phyloP scores from a whole-genome alignment of 768 basidiomycete genomes.

The Xerocomellus chrysenteron region DNA sequence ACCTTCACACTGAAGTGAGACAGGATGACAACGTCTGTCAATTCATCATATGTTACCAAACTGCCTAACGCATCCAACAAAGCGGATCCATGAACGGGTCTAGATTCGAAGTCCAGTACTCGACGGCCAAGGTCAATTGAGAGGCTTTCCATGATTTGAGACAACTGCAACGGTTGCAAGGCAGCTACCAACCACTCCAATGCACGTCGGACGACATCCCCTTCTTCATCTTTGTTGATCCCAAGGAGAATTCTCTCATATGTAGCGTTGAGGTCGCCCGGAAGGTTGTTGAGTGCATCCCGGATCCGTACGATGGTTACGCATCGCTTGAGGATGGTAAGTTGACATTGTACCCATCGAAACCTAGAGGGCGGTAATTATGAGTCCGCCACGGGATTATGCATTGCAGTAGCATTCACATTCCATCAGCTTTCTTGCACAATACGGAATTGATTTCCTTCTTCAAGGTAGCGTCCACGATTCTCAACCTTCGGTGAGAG shows the following conservation, averaged over 20 bases:
- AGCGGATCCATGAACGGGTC: not conserved
- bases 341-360: conserved; percentile 20
- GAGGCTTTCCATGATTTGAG: conserved; percentile 4
- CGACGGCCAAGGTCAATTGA: not conserved
- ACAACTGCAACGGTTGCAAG: not conserved
- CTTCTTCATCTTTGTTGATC: not conserved
- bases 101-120: not conserved
- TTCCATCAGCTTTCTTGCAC: conserved; percentile 2
- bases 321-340: conserved; percentile 7
- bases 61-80: not conserved
- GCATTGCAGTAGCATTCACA: not conserved
- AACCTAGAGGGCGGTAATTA: conserved; percentile 3
- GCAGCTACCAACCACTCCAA: conserved; percentile 11
- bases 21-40: not conserved
- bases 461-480: not conserved
- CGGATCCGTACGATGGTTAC: not conserved
- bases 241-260: conserved; percentile 6
- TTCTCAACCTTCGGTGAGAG: conserved; percentile 5
- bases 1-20: conserved; percentile 12
- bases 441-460: not conserved
- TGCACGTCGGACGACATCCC: not conserved
- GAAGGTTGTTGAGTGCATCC: conserved; percentile 5
- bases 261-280: conserved; percentile 1
- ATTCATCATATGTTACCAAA: not conserved
- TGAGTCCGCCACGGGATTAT: not conserved